Conservation (phyloP, 768 basidiomycete genomes). For the Boletus rubropictus region DNA sequence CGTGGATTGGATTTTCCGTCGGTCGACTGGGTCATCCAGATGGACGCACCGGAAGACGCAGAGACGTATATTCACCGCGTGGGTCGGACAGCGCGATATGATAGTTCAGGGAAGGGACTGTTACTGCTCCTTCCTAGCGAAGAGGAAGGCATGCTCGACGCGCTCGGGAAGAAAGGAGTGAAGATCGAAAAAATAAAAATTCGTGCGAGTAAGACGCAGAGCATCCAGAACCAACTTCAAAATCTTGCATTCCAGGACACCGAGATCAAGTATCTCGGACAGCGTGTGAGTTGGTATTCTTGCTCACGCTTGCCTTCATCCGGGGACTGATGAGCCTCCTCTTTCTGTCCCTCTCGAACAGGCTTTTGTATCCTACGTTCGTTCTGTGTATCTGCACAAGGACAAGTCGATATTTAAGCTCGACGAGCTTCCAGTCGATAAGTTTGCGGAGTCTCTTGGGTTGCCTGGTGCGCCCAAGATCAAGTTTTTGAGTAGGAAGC, state of each 20-base stretch:
- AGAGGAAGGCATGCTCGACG: constrained; percentile 80
- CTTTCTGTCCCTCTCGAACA: constrained; percentile 25
- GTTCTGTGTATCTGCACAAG: constrained; percentile 88
- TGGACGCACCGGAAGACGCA: constrained; percentile 94
- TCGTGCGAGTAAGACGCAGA: constrained; percentile 78
- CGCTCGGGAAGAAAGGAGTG: constrained; percentile 68
- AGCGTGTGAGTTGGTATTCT: constrained; percentile 52
- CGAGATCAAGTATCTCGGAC: constrained; percentile 94
- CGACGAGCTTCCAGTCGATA: constrained; percentile 71
- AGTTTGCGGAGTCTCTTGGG: constrained; percentile 85
- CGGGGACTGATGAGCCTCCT: neutral
- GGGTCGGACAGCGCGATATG: constrained; percentile 90
- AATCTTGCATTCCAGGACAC: constrained; percentile 91
- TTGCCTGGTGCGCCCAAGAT: constrained; percentile 94
- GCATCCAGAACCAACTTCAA: constrained; percentile 83
- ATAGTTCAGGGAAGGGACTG: constrained; percentile 81
- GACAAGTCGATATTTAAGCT: constrained; percentile 92
- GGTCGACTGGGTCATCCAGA: constrained; percentile 94
- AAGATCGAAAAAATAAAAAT: constrained; percentile 79
- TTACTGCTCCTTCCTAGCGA: constrained; percentile 85
- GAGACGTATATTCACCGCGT: constrained; percentile 98
- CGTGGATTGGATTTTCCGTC: constrained; percentile 95
- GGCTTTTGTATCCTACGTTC: constrained; percentile 95
- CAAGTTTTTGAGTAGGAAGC: constrained; percentile 69
- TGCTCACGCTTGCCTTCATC: accelerated